Percentiles rank a stretch among this genome's conserved stretches.
phyloP scores from a whole-genome alignment of 176 grass and related monocot species.

The Eleusine indica region DNA sequence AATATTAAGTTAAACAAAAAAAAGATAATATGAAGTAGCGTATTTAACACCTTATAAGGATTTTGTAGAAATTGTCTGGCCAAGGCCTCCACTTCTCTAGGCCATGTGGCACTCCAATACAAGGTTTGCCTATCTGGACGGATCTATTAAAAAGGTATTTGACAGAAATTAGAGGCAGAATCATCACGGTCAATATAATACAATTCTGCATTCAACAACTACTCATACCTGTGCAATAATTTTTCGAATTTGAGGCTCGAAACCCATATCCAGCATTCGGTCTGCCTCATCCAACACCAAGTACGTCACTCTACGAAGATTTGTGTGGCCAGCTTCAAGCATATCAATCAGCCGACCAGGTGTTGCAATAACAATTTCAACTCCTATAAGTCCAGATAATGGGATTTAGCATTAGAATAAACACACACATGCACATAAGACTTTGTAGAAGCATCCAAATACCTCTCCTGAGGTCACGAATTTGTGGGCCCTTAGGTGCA shows the following conservation, averaged over 20 bases:
- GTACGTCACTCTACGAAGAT: conserved; percentile 85
- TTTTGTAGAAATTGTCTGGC: conserved; percentile 88
- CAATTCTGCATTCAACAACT: neutral
- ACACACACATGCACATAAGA: neutral
- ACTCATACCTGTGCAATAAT: conserved; percentile 80
- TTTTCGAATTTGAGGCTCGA: conserved; percentile 97
- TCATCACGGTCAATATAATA: neutral
- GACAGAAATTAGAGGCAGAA: conserved; percentile 2
- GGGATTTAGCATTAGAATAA: conserved; percentile 12
- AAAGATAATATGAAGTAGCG: neutral
- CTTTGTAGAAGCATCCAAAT: conserved; percentile 5
- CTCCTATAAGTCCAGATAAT: conserved; percentile 47
- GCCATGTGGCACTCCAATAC: conserved; percentile 99
- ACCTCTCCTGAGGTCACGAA: conserved; percentile 95
- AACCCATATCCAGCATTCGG: conserved; percentile 98
- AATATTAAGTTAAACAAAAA: conserved; percentile 3
- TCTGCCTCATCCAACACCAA: conserved; percentile 96
- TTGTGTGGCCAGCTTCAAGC: conserved; percentile 88
- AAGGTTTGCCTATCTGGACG: conserved; percentile 95
- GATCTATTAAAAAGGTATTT: conserved; percentile 57
- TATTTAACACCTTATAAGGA: conserved; percentile 74
- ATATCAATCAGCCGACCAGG: conserved; percentile 91
- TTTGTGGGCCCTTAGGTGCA: conserved; percentile 93
- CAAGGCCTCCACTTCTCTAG: conserved; percentile 86
- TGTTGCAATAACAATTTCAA: conserved; percentile 93